Base-by-base conservation (phyloP, 371 early-diverging fungal species). In the Capniomyces stellatus region DNA sequence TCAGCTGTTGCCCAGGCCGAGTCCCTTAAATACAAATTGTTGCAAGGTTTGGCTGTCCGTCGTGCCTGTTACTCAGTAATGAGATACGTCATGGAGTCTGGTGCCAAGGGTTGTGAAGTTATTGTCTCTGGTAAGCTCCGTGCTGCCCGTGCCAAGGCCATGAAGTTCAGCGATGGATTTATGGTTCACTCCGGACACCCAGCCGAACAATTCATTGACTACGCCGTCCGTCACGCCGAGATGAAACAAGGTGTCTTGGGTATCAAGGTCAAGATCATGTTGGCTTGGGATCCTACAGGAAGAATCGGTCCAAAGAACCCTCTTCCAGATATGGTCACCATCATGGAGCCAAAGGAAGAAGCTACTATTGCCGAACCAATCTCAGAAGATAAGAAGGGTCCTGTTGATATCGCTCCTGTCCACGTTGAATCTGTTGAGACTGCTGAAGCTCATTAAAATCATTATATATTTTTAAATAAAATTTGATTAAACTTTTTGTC, bases 201-300 rank as follows among this genome's bases (percentile, higher is more conserved):
- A 70, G 84, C 89, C 58, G 76, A 82, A 69, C 96, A 98, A 71
- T 98, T 85, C 76, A 94, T 99, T 66, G 95, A 93, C 77, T 78
- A 79, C 51, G 97, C 98, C 56, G 87, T 89, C 62, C 90, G 99
- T 65, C 95, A 92, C 84, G 98, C 98, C 64, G 77, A 96, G 61
- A 81, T 99, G 71, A 91, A 98, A 69, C 99, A 98, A 75, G 58
- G 98, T 83, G 97, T 99, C 54, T 80, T 99, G 57, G 99, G 99
- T 75, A 88, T 99, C 76, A 96, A 98, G 85, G 99, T 99, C 74
- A 92, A 94, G 84, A 98, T 99, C 71, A 99, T 99, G 98, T 79
- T 92, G 61, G 93, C 89, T 60, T 78, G 78, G 70, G 99, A 98
- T 75, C 96, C 97, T 51, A 81, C 81, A 58, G 98, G 98, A 70